These are phyloP conservation scores for Ophiostoma triangulosporum DNA, from an alignment of 2,329 filamentous ascomycete genomes.

Conservation along the genomic window DNA sequence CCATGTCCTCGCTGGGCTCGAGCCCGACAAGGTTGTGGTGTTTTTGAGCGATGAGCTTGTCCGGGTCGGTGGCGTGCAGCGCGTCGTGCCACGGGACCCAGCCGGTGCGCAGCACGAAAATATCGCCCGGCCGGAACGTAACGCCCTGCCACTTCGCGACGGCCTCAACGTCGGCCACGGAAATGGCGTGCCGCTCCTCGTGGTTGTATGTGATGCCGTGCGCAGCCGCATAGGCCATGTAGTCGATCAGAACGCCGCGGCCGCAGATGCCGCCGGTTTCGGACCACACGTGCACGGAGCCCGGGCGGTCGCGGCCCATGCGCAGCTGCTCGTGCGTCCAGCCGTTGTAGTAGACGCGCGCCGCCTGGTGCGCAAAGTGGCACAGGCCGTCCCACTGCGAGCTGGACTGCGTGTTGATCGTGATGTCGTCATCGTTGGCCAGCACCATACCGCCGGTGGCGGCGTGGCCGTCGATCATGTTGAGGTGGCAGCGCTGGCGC, in stretches of 20 bases:
- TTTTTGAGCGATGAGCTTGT: not conserved
- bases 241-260: slow-evolving; percentile 44
- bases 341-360: slow-evolving; percentile 17
- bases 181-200: slow-evolving; percentile 39
- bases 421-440: slow-evolving; percentile 12
- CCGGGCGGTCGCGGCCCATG: slow-evolving; percentile 15
- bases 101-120: slow-evolving; percentile 52
- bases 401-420: slow-evolving; percentile 20
- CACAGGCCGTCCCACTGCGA: slow-evolving; percentile 43
- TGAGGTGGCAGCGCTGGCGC: slow-evolving; percentile 36
- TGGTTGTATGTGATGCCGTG: slow-evolving; percentile 37
- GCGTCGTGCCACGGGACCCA: slow-evolving; percentile 44
- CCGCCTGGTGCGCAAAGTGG: not conserved
- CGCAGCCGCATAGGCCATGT: slow-evolving; percentile 31
- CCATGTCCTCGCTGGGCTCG: slow-evolving; percentile 33
- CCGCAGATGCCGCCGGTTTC: slow-evolving; percentile 35
- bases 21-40: not conserved
- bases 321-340: slow-evolving; percentile 22
- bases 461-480: slow-evolving; percentile 7
- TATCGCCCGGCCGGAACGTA: slow-evolving; percentile 49
- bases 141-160: slow-evolving; percentile 47
- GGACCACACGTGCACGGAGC: slow-evolving; percentile 8
- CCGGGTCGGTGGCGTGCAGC: slow-evolving; percentile 18
- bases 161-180: slow-evolving; percentile 38
- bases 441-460: not conserved